Percentiles rank a stretch among this genome's conserved stretches.
Evolutionary conservation across 306 rosid species (phyloP).

Genomic region (Prunus dulcis): DNA sequence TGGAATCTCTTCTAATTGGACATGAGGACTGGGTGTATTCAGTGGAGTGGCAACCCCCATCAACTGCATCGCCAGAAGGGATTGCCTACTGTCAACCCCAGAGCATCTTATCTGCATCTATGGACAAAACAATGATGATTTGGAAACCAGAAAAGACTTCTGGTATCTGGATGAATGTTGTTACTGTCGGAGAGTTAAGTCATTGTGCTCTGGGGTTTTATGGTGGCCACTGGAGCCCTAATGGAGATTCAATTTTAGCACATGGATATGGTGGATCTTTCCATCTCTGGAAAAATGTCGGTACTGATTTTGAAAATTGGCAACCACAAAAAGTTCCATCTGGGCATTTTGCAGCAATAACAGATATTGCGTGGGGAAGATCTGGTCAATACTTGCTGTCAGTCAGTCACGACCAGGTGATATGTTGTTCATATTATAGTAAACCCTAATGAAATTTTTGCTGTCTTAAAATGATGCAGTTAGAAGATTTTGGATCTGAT

Average conservation of each 20-base stretch:
- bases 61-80: slow-evolving; percentile 41
- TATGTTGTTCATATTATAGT: slow-evolving; percentile 6
- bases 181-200: slow-evolving; percentile 92
- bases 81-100: slow-evolving; percentile 59
- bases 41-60: slow-evolving; percentile 89
- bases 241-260: slow-evolving; percentile 81
- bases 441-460: not conserved
- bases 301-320: slow-evolving; percentile 60
- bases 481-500: not conserved
- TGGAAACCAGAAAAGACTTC: slow-evolving; percentile 94
- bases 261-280: slow-evolving; percentile 98
- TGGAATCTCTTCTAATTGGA: slow-evolving; percentile 90
- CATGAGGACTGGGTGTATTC: slow-evolving; percentile 99
- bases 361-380: slow-evolving; percentile 83
- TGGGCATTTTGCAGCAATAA: slow-evolving; percentile 87
- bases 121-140: slow-evolving; percentile 99
- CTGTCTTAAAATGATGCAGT: not conserved
- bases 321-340: slow-evolving; percentile 94
- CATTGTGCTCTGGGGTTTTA: slow-evolving; percentile 96
- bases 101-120: slow-evolving; percentile 93
- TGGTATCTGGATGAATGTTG: slow-evolving; percentile 99
- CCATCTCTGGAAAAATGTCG: slow-evolving; percentile 91
- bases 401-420: slow-evolving; percentile 95
- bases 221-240: slow-evolving; percentile 96
- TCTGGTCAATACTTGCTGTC: slow-evolving; percentile 76